A percentile compares a stretch with the other conserved stretches of the same genome.
Evolutionary conservation across 176 grass and related monocot species (phyloP).

Genomic region (Raddia distichophylla): DNA sequence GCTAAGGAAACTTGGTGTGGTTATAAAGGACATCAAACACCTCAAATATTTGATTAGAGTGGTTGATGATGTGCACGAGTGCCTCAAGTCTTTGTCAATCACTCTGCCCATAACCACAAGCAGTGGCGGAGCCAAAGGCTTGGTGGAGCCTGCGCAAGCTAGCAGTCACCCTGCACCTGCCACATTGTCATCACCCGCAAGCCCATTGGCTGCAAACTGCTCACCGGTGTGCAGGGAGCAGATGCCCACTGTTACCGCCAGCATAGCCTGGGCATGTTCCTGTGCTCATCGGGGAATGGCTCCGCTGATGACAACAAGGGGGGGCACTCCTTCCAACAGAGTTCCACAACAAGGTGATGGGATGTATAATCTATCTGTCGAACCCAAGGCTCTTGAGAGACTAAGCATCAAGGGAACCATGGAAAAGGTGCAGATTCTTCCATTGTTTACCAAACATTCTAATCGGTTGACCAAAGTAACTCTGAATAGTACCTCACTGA

Average conservation of each 20-base stretch:
- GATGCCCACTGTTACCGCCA: too few relatives aligned
- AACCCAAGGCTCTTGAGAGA: too few relatives aligned
- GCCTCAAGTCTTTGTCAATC: background rate
- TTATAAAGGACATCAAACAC: background rate
- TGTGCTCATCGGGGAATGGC: too few relatives aligned
- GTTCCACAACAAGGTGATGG: background rate
- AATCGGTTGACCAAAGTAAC: background rate
- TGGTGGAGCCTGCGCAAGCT: too few relatives aligned
- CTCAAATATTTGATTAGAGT: background rate
- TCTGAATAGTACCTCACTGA: background rate
- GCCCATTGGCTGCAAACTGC: too few relatives aligned
- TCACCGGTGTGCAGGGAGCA: too few relatives aligned
- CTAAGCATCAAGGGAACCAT: too few relatives aligned
- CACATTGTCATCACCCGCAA: background rate
- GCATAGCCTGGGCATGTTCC: too few relatives aligned
- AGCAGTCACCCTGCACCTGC: background rate
- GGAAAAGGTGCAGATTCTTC: background rate
- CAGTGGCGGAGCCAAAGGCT: too few relatives aligned
- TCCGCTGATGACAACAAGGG: too few relatives aligned
- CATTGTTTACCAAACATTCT: background rate
- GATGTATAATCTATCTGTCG: background rate
- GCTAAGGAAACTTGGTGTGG: constrained; percentile 16
- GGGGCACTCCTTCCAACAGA: background rate
- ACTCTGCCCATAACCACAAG: background rate
- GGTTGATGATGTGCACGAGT: background rate